Base-by-base conservation (phyloP, 805 yeast genomes). In the Myxozyma kluyveri region DNA sequence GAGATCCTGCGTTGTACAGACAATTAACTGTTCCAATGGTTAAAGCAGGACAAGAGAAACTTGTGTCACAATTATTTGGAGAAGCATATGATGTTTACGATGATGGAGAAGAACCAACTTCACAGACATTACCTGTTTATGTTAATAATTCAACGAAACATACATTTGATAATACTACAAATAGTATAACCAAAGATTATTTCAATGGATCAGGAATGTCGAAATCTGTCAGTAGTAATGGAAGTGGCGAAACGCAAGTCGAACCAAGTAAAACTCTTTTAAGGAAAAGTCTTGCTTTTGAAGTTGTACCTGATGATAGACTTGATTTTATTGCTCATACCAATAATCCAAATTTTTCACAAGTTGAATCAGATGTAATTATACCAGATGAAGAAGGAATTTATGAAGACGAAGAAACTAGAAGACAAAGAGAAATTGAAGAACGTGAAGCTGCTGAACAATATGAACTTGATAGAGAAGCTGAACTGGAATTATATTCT, bases 11-110 rank as follows among this genome's bases (percentile, higher is more conserved):
- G 12, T 24, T 56, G 17, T 53, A 47, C 38, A 38, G 54, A 6
- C 33, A 42, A 24, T 33, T 56, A 17, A 53, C 52, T 14, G 50
- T 50, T 12, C 60, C 60, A 21, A 56, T 56, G 58, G 56, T 54
- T 22, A 49, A 45, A 32, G 23, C 22, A 7, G 44, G 37, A 3
- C 49, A 42, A 21, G 46, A 47, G 24, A 37, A 33, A 31, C 17
- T 47, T 7, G 12, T 47, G 23, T 14, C 39, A 10, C 22, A 41
- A 9, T 18, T 47, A 5, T 47, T 21, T 38, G 24, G 35, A 19
- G 50, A 45, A 12, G 12, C 33, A 29, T 17, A 22, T 9, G 14
- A 35, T 35, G 39, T 21, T 12, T 17, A 12, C 35, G n/a, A 12
- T n/a, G 12, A 12, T n/a, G 35, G 35, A 12, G 35, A 31, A 12